Evolutionary conservation across 2,329 filamentous ascomycete genomes (phyloP).

Genomic region (Clonostachys byssicola): DNA sequence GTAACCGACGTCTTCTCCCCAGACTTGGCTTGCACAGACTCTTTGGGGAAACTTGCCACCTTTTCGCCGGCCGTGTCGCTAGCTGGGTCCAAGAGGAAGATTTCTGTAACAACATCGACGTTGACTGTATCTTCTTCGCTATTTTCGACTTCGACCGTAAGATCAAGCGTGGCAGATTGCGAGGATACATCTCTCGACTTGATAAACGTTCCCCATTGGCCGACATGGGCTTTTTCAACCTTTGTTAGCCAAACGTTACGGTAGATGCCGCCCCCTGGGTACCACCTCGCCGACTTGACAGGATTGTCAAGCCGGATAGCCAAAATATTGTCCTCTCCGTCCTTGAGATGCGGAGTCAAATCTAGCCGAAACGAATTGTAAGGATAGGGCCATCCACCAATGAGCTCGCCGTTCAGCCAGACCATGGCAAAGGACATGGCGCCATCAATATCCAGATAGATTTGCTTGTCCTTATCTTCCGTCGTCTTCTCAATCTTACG

Average conservation of each 20-base stretch:
- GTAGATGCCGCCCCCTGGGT: slow-evolving; percentile 49
- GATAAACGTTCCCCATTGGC: slow-evolving; percentile 43
- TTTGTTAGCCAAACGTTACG: slow-evolving; percentile 50
- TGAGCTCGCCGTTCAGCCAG: slow-evolving; percentile 43
- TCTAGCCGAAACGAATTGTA: slow-evolving; percentile 48
- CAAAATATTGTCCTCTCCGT: slow-evolving; percentile 30
- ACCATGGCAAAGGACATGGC: slow-evolving; percentile 48
- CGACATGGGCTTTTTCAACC: slow-evolving; percentile 37
- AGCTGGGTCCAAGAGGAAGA: slow-evolving; percentile 28
- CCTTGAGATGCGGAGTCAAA: slow-evolving; percentile 34
- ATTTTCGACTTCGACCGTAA: slow-evolving; percentile 42
- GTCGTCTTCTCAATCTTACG: slow-evolving; percentile 23
- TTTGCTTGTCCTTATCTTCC: slow-evolving; percentile 24
- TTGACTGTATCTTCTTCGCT: slow-evolving; percentile 17
- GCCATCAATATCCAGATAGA: slow-evolving; percentile 44
- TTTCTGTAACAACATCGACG: slow-evolving; percentile 31
- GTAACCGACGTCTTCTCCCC: slow-evolving; percentile 24
- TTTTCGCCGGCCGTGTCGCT: slow-evolving; percentile 17
- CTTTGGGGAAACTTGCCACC: slow-evolving; percentile 24
- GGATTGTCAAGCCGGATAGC: slow-evolving; percentile 48
- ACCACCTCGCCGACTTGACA: slow-evolving; percentile 44
- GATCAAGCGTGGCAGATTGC: slow-evolving; percentile 34
- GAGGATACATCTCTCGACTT: slow-evolving; percentile 38
- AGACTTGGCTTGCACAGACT: slow-evolving; percentile 18
- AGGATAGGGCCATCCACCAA: slow-evolving; percentile 47